Evolutionary conservation across 768 basidiomycete genomes (phyloP).

Genomic region (Trametes meyenii): DNA sequence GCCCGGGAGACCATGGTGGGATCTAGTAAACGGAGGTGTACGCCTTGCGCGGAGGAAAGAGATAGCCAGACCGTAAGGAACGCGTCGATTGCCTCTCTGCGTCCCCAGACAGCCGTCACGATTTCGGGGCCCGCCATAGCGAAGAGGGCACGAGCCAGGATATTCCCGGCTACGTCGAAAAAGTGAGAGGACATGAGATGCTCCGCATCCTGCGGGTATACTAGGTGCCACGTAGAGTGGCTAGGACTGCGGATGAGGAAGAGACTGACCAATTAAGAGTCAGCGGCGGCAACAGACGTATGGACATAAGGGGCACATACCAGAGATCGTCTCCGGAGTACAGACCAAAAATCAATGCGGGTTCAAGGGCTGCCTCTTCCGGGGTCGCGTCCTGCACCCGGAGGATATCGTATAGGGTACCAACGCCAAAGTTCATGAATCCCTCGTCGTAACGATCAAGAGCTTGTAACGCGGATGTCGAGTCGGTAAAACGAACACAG

Average conservation of each 20-base stretch:
- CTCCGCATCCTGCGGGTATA: neutral
- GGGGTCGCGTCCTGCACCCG: neutral
- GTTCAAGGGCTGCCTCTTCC: neutral
- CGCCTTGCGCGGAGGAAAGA: neutral
- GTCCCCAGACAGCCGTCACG: neutral
- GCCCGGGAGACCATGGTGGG: neutral
- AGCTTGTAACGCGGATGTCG: constrained; percentile 12
- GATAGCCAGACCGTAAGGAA: neutral
- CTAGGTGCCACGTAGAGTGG: neutral
- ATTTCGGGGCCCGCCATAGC: neutral
- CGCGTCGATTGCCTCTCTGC: neutral
- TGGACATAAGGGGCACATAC: neutral
- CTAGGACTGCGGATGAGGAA: neutral
- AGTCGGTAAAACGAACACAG: constrained; percentile 8
- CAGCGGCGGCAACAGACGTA: too few species aligned
- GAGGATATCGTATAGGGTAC: constrained; percentile 12
- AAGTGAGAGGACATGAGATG: neutral
- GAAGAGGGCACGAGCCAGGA: neutral
- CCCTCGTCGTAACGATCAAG: constrained; percentile 15
- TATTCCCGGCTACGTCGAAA: neutral
- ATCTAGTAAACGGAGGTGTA: neutral
- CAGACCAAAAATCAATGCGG: neutral
- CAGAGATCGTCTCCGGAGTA: neutral
- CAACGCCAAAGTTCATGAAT: constrained; percentile 19
- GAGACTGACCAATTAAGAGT: neutral